Base-by-base conservation (phyloP, 345 rosid genomes). In the Eucalyptus cladocalyx region DNA sequence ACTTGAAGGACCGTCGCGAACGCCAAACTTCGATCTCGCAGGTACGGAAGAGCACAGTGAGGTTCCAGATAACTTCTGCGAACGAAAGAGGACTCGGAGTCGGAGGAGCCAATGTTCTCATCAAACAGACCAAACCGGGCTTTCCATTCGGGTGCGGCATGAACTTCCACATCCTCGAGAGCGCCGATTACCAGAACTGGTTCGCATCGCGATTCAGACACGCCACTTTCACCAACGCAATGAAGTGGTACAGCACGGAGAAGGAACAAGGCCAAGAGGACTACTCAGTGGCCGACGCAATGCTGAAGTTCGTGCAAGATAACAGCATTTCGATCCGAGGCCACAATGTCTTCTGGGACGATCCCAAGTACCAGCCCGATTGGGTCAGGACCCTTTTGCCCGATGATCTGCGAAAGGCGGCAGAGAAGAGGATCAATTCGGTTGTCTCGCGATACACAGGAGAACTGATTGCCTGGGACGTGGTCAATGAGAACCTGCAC, bases 231-330 rank as follows among this genome's bases (percentile, higher is more conserved):
- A 95, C 96, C 87, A 97, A 95, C 45, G 97, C 93, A 92, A 97
- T 97, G 98, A 97, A 96, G 81, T 97, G 98, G 99, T 97, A 96
- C 87, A 90, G 94, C 92, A 97, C 95, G 1, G 98, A 96, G 93
- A 85, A 43, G 88, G 88, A 11, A 50, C 96, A 86, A 48, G 96
- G 98, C 18, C 85, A 53, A 16, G 98, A 95, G 90, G 93, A 97
- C 94, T 97, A 96, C 87, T 93, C 96, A 1, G 24, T 90, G n/a
- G 91, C 98, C 1, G 99, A 97, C 72, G 91, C 93, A 47, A 96
- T 97, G 98, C 50, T 97, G 18, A 87, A 67, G 9, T 95, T 95
- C 54, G 42, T 92, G 14, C 49, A 91, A 89, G 81, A 91, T 11
- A 93, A 95, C 47, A 92, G 47, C 43, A 95, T 97, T 54, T 87